phyloP scores from a whole-genome alignment of 306 rosid species.

The Luffa aegyptiaca region DNA sequence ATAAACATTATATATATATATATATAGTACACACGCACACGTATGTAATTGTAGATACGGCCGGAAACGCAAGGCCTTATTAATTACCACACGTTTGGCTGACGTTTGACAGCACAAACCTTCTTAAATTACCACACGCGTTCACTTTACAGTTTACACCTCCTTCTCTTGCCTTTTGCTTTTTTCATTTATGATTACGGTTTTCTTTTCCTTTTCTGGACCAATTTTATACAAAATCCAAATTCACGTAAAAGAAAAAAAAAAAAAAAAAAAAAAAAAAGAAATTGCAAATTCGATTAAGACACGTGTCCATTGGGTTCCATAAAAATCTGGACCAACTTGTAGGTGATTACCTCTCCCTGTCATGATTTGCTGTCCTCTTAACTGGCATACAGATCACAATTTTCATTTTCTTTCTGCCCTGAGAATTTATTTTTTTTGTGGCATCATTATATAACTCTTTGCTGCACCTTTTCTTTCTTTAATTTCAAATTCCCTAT shows the following conservation, averaged over 20 bases:
- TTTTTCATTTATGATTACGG: too few species aligned
- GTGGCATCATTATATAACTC: background rate
- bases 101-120: background rate
- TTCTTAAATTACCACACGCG: background rate
- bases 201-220: too few species aligned
- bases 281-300: background rate
- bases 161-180: too few species aligned
- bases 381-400: constrained; percentile 6
- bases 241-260: background rate
- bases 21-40: too few species aligned
- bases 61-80: background rate
- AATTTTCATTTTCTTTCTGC: background rate
- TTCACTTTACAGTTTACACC: too few species aligned
- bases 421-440: background rate
- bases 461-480: background rate
- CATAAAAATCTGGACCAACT: background rate
- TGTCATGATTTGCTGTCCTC: constrained; percentile 5
- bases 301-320: background rate
- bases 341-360: background rate
- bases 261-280: background rate
- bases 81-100: background rate
- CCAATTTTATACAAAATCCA: background rate
- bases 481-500: background rate
- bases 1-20: too few species aligned
- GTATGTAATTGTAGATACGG: too few species aligned